Evolutionary conservation across 257 asterid species (phyloP), one percentile per base, ranked within the genome.

Genomic region (Dorcoceras hygrometricum): DNA sequence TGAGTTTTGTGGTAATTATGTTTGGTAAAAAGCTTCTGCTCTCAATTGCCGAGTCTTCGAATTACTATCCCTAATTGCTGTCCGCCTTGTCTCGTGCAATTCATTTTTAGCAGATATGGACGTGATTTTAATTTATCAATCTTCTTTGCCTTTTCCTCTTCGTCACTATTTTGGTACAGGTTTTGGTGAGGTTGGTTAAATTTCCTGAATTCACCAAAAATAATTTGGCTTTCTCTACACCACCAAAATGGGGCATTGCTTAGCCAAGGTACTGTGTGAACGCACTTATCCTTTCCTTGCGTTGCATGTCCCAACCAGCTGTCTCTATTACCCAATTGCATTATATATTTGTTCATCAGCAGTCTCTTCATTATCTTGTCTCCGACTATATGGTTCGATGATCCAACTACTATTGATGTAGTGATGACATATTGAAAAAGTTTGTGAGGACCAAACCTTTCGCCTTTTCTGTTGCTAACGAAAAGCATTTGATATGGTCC

Each of bases 211-310:
- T 4, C 20, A 43, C 20, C 53, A 43, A 14, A 43, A 1, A 43
- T 18, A 9, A 23, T 28, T 64, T 61, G 57, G 53, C 62, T 39
- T 50, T 63, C 59, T 62, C 29, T 23, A 57, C 55, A 55, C 32
- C 53, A 14, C 32, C 34, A 25, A 43, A 11, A 82, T 83, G 88
- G 88, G 88, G 61, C 74, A 57, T 23, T 83, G 88, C 72, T 73
- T 80, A 64, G 36, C 65, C 65, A 75, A 78, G 88, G 88, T 83
- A 34, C 32, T 8, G n/a, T 39, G 9, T 23, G 6, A 32, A 73
- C 58, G 70, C 43, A 18, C 48, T 9, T 25, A 6, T 31, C 54
- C 23, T 61, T 55, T 61, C 59, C 25, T n/a, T 62, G 56, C n/a
- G 24, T n/a, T 73, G 34, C 28, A 26, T 62, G 19, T 65, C 32